Conservation (phyloP, 805 yeast species). For the Saccharomyces paradoxus region DNA sequence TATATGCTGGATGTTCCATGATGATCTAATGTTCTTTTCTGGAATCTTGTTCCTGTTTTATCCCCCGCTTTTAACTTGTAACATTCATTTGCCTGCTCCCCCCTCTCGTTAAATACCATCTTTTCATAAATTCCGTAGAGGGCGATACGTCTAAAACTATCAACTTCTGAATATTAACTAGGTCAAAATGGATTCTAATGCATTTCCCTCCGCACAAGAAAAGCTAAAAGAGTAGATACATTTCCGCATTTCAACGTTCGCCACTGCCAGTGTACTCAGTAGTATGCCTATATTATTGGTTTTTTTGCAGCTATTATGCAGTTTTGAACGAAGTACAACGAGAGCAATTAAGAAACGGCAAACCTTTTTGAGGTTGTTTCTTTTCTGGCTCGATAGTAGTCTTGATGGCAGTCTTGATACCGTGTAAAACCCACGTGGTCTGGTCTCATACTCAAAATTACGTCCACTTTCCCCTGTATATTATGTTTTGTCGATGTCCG, state of each 20-base stretch:
- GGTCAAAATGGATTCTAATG: not conserved
- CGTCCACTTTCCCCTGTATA: too few species aligned
- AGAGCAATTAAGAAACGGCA: too few species aligned
- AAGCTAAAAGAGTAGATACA: not conserved
- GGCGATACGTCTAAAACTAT: not conserved
- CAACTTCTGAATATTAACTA: not conserved
- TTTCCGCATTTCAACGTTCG: not conserved
- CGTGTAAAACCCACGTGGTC: not conserved
- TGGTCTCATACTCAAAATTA: not conserved
- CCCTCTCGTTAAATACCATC: not conserved
- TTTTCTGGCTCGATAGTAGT: too few species aligned
- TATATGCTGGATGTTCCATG: slow-evolving; percentile 71
- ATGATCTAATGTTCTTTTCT: not conserved
- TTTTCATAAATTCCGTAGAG: not conserved
- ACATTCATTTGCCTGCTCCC: not conserved
- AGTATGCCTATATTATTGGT: too few species aligned
- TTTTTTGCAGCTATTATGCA: too few species aligned
- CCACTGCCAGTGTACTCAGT: not conserved
- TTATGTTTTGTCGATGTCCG: not conserved
- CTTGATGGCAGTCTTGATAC: too few species aligned
- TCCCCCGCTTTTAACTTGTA: not conserved
- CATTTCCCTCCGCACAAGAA: not conserved
- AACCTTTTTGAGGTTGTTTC: too few species aligned
- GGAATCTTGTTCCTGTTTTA: not conserved
- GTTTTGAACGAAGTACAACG: too few species aligned